Conservation (phyloP, 2,329 filamentous ascomycete genomes). For the Clarireedia monteithiana region DNA sequence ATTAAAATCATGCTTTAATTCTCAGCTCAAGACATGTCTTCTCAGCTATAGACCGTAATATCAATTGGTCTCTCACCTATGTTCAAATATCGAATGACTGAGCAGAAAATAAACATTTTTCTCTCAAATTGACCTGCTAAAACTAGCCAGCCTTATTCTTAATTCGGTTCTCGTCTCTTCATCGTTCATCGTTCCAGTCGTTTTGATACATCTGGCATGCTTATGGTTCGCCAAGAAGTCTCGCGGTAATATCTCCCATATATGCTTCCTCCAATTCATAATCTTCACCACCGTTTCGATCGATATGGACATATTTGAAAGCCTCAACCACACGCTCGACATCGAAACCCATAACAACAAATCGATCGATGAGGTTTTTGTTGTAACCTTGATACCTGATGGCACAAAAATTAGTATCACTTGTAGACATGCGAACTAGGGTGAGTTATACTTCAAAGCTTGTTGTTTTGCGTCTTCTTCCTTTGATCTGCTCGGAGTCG, state of each 20-base stretch:
- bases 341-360: slow-evolving; percentile 86
- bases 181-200: too few relatives aligned
- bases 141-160: too few relatives aligned
- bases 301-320: slow-evolving; percentile 75
- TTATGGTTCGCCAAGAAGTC: slow-evolving; percentile 67
- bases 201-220: too few relatives aligned
- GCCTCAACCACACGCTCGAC: slow-evolving; percentile 79
- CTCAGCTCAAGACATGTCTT: background rate
- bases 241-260: slow-evolving; percentile 82
- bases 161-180: too few relatives aligned
- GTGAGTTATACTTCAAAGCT: slow-evolving; percentile 15
- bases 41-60: too few relatives aligned
- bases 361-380: slow-evolving; percentile 72
- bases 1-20: background rate
- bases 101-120: too few relatives aligned
- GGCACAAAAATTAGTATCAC: slow-evolving; percentile 11
- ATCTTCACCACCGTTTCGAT: slow-evolving; percentile 67
- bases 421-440: background rate
- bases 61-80: too few relatives aligned
- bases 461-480: slow-evolving; percentile 25
- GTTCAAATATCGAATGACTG: too few relatives aligned
- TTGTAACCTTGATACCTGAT: slow-evolving; percentile 80
- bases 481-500: slow-evolving; percentile 19
- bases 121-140: too few relatives aligned
- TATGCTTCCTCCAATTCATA: slow-evolving; percentile 86